These are phyloP conservation scores for Pistacia atlantica DNA, from an alignment of 345 rosid genomes.

Conservation along the genomic window DNA sequence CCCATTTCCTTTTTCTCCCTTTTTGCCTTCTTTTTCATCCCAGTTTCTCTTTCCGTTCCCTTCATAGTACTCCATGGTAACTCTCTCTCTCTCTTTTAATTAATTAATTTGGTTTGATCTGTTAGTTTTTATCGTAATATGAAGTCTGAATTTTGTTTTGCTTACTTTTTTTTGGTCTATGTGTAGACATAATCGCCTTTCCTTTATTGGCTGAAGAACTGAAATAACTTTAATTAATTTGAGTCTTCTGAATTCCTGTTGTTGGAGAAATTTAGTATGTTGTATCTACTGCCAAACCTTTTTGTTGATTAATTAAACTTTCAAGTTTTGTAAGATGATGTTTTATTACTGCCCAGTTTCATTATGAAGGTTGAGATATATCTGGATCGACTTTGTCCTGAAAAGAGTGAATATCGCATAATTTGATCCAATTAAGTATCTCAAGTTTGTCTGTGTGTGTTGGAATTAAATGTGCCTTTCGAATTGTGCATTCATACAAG, in stretches of 20 bases:
- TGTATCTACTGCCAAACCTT: neutral
- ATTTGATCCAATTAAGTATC: too few relatives aligned
- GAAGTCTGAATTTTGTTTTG: neutral
- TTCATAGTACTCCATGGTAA: constrained; percentile 25
- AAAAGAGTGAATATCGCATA: neutral
- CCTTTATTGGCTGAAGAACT: neutral
- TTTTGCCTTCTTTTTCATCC: constrained; percentile 25
- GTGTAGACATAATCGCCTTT: neutral
- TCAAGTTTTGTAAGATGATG: neutral
- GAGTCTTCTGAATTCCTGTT: neutral
- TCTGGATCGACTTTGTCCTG: neutral
- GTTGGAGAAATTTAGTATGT: neutral
- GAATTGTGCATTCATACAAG: neutral
- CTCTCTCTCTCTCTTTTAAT: neutral
- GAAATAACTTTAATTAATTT: neutral
- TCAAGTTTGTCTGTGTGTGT: neutral
- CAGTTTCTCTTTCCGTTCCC: constrained; percentile 56
- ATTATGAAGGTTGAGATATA: neutral
- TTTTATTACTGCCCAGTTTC: neutral
- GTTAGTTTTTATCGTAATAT: neutral
- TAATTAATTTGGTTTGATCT: neutral
- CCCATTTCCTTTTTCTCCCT: constrained; percentile 10
- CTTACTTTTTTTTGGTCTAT: neutral
- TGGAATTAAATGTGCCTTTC: neutral
- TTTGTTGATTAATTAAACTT: neutral